Evolutionary conservation across 768 basidiomycete species (phyloP), one percentile per base, ranked within the genome.

Genomic region (Chalciporus pseudorubinellus): DNA sequence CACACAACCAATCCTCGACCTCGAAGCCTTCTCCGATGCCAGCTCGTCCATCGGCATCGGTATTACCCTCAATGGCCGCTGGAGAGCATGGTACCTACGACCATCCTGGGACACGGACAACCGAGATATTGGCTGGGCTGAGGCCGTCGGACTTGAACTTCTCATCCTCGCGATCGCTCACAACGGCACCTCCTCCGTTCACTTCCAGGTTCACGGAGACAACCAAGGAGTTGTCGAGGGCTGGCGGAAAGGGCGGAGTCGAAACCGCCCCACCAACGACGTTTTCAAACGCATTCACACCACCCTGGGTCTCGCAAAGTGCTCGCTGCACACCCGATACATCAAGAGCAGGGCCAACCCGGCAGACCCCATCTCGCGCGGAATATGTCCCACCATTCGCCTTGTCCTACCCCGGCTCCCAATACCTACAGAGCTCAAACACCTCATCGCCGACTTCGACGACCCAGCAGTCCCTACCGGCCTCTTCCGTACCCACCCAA

Each of bases 51-150:
- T 45, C 6, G 29, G 20, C 12, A 46, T 42, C 11, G 29, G 29
- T 9, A 29, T 29, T 12, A 9, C 12, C 29, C 7, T 39, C 5
- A 22, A 20, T 12, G 11, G 21, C 6, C 11, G n/a, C 10, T 53
- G 56, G 75, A 29, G 66, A n/a, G 70, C 69, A 0, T 73, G 70
- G 67, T 5, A 55, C 2, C 62, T 73, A 8, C 29, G 58, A 3
- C 60, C 59, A 3, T 61, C 59, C 0, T 76, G 74, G 74, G 56
- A 66, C 19, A 29, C 46, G 0, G 55, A 62, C 13, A 51, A 59
- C 0, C 31, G 67, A 1, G 73, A 78, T 48, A 81, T 81, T 47
- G 63, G 63, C 0, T 80, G 79, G 77, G 74, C 76, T 0, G 76
- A 81, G 55, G 72, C 71, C 0, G 53, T 78, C 9, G 72, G 73